These are phyloP conservation scores for Sugiyamaella boreocaroliniensis DNA, from an alignment of 805 yeast genomes.

Conservation along the genomic window DNA sequence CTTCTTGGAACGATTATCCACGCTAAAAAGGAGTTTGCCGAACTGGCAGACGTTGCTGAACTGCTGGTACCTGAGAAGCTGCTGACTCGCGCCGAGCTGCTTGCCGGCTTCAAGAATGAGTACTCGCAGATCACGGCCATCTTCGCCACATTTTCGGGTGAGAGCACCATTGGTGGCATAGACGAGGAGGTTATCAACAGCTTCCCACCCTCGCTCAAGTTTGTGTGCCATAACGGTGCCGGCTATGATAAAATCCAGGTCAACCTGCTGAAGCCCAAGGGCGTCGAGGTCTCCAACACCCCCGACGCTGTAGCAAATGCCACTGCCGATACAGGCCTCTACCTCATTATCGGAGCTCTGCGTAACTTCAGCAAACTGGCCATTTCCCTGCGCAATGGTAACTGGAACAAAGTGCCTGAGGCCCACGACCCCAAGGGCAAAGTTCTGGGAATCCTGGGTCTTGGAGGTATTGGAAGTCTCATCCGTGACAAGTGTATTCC, in stretches of 20 bases:
- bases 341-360: conserved; percentile 44
- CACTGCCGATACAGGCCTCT: conserved; percentile 53
- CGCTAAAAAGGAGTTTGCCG: conserved; percentile 64
- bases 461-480: conserved; percentile 59
- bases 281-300: conserved; percentile 47
- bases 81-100: conserved; percentile 37
- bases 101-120: conserved; percentile 32
- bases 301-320: conserved; percentile 48
- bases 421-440: conserved; percentile 48
- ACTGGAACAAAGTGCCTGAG: conserved; percentile 39
- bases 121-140: conserved; percentile 35
- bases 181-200: conserved; percentile 38
- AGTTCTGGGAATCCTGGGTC: conserved; percentile 51
- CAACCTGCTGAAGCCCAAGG: conserved; percentile 34
- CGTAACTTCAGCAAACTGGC: conserved; percentile 44
- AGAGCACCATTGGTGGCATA: conserved; percentile 36
- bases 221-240: conserved; percentile 47
- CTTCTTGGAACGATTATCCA: conserved; percentile 55
- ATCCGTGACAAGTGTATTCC: conserved; percentile 45
- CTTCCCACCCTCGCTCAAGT: conserved; percentile 37
- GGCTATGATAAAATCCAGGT: conserved; percentile 52
- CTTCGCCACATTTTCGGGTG: conserved; percentile 39
- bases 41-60: conserved; percentile 41
- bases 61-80: conserved; percentile 37
- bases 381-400: conserved; percentile 37